Percentiles rank a stretch among this genome's conserved stretches.
Evolutionary conservation across 768 basidiomycete species (phyloP).

Genomic region (Boletus fagicola): DNA sequence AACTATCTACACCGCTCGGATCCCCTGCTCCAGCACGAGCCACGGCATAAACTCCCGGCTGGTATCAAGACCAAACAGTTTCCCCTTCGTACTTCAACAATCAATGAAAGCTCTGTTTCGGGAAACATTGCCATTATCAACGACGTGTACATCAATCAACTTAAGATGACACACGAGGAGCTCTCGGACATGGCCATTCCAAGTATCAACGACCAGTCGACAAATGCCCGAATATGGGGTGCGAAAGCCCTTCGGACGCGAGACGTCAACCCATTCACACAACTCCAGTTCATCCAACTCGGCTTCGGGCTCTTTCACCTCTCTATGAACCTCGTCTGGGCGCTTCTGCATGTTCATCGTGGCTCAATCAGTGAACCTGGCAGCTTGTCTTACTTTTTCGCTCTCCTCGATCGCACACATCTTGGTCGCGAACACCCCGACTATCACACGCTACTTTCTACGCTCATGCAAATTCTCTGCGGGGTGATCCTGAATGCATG

Average conservation of each 20-base stretch:
- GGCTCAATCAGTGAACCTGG: background rate
- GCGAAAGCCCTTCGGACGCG: background rate
- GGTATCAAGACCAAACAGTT: no score
- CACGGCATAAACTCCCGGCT: background rate
- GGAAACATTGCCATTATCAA: no score
- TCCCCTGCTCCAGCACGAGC: background rate
- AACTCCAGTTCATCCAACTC: background rate
- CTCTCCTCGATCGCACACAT: no score
- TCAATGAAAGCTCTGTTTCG: no score
- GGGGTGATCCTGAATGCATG: slow-evolving; percentile 36
- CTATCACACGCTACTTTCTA: slow-evolving; percentile 31
- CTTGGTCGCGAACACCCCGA: slow-evolving; percentile 35
- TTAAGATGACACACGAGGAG: no score
- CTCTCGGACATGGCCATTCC: no score
- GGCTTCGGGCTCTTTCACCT: background rate
- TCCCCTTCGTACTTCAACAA: no score
- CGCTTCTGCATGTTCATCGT: background rate
- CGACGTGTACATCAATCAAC: no score
- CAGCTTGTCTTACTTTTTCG: no score
- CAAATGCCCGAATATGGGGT: background rate
- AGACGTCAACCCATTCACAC: background rate
- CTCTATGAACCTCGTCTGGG: background rate
- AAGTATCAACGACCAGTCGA: background rate
- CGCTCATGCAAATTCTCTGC: slow-evolving; percentile 30
- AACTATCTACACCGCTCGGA: background rate